Conservation (phyloP, 768 basidiomycete genomes). For the Nevesoporus exiguus region DNA sequence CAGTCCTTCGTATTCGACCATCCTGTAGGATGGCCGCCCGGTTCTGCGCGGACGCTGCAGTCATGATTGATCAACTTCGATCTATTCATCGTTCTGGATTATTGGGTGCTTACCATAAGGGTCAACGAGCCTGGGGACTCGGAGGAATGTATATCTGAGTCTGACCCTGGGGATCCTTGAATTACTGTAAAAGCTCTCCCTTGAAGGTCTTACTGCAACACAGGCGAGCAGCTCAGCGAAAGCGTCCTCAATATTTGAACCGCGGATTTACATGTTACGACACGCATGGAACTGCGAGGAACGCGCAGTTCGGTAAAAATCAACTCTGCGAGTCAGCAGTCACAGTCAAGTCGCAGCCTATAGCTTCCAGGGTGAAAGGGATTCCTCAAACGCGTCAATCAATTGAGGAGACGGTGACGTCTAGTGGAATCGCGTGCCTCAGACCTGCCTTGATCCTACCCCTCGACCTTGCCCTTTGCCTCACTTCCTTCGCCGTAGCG, state of each 20-base stretch:
- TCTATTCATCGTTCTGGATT: not conserved
- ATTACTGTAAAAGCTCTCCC: not conserved
- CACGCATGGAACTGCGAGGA: conserved; percentile 1
- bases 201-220: not conserved
- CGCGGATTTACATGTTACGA: not conserved
- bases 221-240: not conserved
- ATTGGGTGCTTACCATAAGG: not conserved
- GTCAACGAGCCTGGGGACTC: not conserved
- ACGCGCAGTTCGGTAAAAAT: not conserved
- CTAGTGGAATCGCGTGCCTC: not conserved
- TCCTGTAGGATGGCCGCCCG: conserved; percentile 6
- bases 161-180: not conserved
- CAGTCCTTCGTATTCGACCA: not conserved
- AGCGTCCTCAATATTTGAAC: not conserved
- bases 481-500: conserved; percentile 8
- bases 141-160: not conserved
- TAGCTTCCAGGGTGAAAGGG: conserved; percentile 1
- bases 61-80: not conserved
- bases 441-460: conserved; percentile 18
- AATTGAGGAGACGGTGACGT: conserved; percentile 2
- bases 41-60: conserved; percentile 1
- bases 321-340: not conserved
- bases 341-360: not conserved
- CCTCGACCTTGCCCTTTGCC: conserved; percentile 17
- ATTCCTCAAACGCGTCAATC: conserved; percentile 5